These are phyloP conservation scores for Rhododendron griersonianum DNA, from an alignment of 148 eudicot species.

Conservation along the genomic window DNA sequence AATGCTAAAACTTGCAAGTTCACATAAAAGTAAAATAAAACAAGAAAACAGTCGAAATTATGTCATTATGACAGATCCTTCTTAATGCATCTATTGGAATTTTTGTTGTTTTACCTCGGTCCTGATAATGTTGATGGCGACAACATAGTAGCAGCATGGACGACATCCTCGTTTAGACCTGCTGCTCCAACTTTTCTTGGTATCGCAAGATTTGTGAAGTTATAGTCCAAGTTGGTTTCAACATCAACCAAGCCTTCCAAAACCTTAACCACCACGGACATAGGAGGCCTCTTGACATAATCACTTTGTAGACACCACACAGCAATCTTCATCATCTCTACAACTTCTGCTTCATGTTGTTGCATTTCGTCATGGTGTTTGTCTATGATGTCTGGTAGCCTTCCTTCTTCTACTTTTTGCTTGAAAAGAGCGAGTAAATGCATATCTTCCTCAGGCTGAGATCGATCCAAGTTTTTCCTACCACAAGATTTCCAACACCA, in stretches of 20 bases:
- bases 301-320: constrained; percentile 19
- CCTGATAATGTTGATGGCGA: not conserved
- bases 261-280: constrained; percentile 14
- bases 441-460: too few species aligned
- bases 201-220: not conserved
- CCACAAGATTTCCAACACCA: too few species aligned
- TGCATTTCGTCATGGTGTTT: constrained; percentile 19
- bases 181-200: not conserved
- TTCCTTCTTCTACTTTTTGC: too few species aligned
- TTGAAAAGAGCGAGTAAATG: too few species aligned
- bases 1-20: too few species aligned
- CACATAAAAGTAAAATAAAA: too few species aligned
- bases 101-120: not conserved
- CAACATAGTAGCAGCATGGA: not conserved
- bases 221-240: not conserved
- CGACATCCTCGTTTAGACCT: not conserved
- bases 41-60: too few species aligned
- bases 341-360: constrained; percentile 5
- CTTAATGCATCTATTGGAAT: too few species aligned
- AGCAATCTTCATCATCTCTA: constrained; percentile 16
- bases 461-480: too few species aligned
- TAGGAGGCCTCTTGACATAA: constrained; percentile 13
- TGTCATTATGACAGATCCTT: too few species aligned
- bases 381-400: too few species aligned
- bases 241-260: constrained; percentile 10